These are phyloP conservation scores for Cryptococcus floricola DNA, from an alignment of 1,284 basidiomycete species.

Conservation along the genomic window DNA sequence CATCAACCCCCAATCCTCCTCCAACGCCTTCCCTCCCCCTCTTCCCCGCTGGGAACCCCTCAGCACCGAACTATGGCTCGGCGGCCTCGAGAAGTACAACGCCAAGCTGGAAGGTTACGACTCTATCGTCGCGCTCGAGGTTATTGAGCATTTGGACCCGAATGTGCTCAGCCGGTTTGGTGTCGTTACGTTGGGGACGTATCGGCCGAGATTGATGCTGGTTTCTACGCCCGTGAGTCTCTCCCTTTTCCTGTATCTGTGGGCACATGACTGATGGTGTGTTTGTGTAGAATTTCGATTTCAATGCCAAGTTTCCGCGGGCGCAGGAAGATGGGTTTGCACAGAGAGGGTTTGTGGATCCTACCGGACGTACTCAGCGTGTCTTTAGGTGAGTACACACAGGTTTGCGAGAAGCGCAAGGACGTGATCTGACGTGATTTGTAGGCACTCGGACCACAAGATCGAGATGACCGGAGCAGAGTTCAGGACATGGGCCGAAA, in stretches of 20 bases:
- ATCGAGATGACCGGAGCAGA: slow-evolving; percentile 87
- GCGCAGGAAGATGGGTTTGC: slow-evolving; percentile 52
- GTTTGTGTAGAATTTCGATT: slow-evolving; percentile 50
- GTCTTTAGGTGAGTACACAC: slow-evolving; percentile 54
- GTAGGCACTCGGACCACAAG: slow-evolving; percentile 71
- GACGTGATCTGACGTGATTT: not conserved
- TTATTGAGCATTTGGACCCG: slow-evolving; percentile 85
- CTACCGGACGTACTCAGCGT: slow-evolving; percentile 63
- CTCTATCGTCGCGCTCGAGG: slow-evolving; percentile 80
- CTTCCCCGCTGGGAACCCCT: slow-evolving; percentile 68
- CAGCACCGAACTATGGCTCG: slow-evolving; percentile 71
- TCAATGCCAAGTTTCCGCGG: slow-evolving; percentile 77
- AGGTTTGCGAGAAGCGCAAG: not conserved
- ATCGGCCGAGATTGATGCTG: slow-evolving; percentile 72
- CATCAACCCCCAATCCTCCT: slow-evolving; percentile 25
- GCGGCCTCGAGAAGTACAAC: slow-evolving; percentile 73
- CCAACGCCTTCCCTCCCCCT: slow-evolving; percentile 11
- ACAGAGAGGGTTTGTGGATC: slow-evolving; percentile 62
- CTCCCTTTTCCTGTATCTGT: not conserved
- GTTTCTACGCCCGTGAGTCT: slow-evolving; percentile 69
- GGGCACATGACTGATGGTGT: not conserved
- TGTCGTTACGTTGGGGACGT: slow-evolving; percentile 74
- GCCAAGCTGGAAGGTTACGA: slow-evolving; percentile 67
- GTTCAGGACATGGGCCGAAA: slow-evolving; percentile 65
- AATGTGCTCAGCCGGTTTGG: slow-evolving; percentile 70